Evolutionary conservation across 2,329 filamentous ascomycete genomes (phyloP).

Genomic region (Nigrospora oryzae): DNA sequence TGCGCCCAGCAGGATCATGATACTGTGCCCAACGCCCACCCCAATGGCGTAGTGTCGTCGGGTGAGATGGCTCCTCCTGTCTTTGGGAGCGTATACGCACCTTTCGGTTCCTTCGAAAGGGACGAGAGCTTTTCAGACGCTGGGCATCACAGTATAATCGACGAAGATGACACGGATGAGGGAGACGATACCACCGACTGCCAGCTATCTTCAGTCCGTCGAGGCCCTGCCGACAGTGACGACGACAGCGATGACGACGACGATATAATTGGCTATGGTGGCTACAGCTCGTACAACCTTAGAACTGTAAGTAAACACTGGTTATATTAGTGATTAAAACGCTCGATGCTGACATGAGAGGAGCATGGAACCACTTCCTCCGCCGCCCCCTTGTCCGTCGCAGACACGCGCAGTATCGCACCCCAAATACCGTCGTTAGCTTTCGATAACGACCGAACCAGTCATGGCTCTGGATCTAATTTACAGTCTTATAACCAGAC

Average conservation of each 20-base stretch:
- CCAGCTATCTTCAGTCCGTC: background rate
- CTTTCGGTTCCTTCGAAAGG: background rate
- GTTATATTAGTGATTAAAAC: no score
- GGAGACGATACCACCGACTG: no score
- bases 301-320: background rate
- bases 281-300: background rate
- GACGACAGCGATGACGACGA: slow-evolving; percentile 4
- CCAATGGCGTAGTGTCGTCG: slow-evolving; percentile 4
- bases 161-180: background rate
- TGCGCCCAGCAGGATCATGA: slow-evolving; percentile 13
- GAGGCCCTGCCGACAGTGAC: background rate
- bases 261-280: background rate
- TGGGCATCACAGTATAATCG: background rate
- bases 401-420: no score
- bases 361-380: background rate
- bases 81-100: background rate
- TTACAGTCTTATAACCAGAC: no score
- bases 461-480: no score
- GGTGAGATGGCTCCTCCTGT: background rate
- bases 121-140: background rate
- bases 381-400: no score
- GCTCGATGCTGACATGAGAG: background rate
- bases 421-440: no score
- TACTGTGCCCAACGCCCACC: slow-evolving; percentile 13
- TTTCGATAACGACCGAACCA: no score